These are phyloP conservation scores for Bruguiera gymnorhiza DNA, from an alignment of 345 rosid genomes.

Conservation along the genomic window DNA sequence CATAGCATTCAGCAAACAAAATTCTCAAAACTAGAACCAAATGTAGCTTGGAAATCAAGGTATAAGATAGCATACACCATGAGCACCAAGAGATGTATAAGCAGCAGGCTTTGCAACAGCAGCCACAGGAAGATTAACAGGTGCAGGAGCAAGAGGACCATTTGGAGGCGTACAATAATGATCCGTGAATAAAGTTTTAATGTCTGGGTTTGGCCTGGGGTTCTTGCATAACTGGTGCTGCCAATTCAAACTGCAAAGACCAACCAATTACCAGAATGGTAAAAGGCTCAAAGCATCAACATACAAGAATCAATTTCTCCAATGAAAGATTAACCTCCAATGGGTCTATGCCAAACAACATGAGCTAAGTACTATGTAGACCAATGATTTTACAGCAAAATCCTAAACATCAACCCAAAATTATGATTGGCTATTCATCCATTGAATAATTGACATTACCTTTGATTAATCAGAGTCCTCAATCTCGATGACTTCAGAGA, in stretches of 20 bases:
- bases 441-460: constrained; percentile 33
- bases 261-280: not conserved
- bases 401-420: not conserved
- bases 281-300: not conserved
- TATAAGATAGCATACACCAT: constrained; percentile 43
- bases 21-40: not conserved
- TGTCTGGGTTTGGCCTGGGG: constrained; percentile 82
- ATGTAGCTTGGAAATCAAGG: not conserved
- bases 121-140: constrained; percentile 57
- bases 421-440: not conserved
- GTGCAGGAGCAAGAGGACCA: constrained; percentile 63
- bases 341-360: constrained; percentile 7
- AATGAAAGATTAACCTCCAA: not conserved
- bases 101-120: constrained; percentile 56
- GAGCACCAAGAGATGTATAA: constrained; percentile 54
- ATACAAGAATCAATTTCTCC: not conserved
- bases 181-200: constrained; percentile 73
- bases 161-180: constrained; percentile 65
- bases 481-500: constrained; percentile 61
- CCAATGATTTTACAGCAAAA: not conserved
- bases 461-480: constrained; percentile 74
- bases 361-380: not conserved
- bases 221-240: constrained; percentile 90
- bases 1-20: constrained; percentile 3
- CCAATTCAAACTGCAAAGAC: constrained; percentile 71